phyloP scores from a whole-genome alignment of 2,329 filamentous ascomycete species.

The Didymella pomorum region DNA sequence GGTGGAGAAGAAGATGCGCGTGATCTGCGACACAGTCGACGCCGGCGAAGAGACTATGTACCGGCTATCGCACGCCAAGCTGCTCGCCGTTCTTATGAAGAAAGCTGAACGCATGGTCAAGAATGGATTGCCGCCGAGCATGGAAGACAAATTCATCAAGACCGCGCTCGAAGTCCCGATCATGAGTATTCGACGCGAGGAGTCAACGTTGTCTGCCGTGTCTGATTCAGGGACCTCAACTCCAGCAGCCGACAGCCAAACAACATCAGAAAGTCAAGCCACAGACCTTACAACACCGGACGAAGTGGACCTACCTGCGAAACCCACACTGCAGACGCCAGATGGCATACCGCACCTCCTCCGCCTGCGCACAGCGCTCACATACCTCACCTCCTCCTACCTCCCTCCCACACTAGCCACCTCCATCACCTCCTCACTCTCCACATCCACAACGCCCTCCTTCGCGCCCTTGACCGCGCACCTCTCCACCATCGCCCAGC shows the following conservation, averaged over 20 bases:
- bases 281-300: background rate
- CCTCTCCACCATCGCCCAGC: constrained; percentile 68
- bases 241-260: constrained; percentile 22
- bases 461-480: constrained; percentile 77
- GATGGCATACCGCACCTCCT: constrained; percentile 65
- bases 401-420: constrained; percentile 55
- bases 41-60: constrained; percentile 88
- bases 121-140: constrained; percentile 73
- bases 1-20: constrained; percentile 71
- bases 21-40: constrained; percentile 81
- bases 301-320: constrained; percentile 4
- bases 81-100: constrained; percentile 68
- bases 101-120: constrained; percentile 77
- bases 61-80: constrained; percentile 75
- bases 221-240: constrained; percentile 25
- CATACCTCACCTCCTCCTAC: constrained; percentile 71
- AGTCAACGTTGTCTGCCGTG: constrained; percentile 50
- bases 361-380: constrained; percentile 68
- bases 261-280: background rate
- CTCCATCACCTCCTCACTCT: constrained; percentile 49
- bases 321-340: constrained; percentile 39
- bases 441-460: constrained; percentile 59
- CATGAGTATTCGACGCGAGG: constrained; percentile 69
- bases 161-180: constrained; percentile 80
- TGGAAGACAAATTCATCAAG: constrained; percentile 86